A percentile compares a stretch with the other conserved stretches of the same genome.
phyloP scores from a whole-genome alignment of 495 filamentous ascomycete genomes.

The Trichoderma parareesei region DNA sequence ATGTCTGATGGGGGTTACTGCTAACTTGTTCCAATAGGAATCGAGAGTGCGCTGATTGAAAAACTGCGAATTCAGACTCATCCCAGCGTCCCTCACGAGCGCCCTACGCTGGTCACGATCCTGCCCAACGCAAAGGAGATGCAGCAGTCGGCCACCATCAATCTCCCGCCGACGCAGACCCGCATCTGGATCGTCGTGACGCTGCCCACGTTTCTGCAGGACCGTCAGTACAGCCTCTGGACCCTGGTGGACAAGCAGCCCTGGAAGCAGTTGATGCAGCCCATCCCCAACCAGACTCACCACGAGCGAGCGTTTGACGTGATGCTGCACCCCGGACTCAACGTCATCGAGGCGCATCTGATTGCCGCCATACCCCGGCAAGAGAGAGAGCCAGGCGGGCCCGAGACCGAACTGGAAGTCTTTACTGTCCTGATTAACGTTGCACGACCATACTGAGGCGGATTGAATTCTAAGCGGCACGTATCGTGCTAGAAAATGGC shows the following conservation, averaged over 20 bases:
- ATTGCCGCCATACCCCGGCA: constrained; percentile 55
- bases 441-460: background rate
- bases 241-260: constrained; percentile 42
- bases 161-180: constrained; percentile 52
- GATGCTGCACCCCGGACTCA: constrained; percentile 51
- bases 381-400: constrained; percentile 44
- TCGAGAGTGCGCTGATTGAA: constrained; percentile 52
- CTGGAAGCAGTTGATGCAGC: constrained; percentile 35
- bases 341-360: constrained; percentile 56
- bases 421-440: constrained; percentile 55
- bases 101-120: constrained; percentile 47
- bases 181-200: constrained; percentile 58
- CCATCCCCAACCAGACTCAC: constrained; percentile 34
- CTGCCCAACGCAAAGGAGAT: constrained; percentile 50
- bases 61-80: constrained; percentile 60
- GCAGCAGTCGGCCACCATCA: constrained; percentile 62
- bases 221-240: constrained; percentile 57
- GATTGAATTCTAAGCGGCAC: background rate
- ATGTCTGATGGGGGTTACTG: background rate
- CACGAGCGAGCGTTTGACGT: constrained; percentile 52
- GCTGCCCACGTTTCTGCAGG: constrained; percentile 42
- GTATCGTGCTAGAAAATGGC: background rate
- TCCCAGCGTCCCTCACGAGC: constrained; percentile 47
- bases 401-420: constrained; percentile 60
- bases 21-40: constrained; percentile 19